Percentiles rank a stretch among this genome's conserved stretches.
Evolutionary conservation across 495 filamentous ascomycete genomes (phyloP).

Genomic region (Penicillium dipodomyicola): DNA sequence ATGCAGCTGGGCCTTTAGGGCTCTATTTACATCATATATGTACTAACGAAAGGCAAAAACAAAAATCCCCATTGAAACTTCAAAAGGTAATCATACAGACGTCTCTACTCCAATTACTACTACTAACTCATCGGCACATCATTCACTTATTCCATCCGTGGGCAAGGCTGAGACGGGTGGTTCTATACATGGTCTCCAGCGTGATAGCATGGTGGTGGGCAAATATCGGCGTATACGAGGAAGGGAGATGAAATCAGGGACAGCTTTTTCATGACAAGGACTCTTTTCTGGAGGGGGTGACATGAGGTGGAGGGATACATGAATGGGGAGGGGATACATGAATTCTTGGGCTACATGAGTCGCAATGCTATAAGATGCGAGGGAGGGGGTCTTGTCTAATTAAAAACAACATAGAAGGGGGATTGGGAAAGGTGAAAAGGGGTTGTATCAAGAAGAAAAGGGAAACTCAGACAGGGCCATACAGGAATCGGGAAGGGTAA

Average conservation of each 20-base stretch:
- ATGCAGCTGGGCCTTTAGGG: background rate
- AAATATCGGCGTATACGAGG: constrained; percentile 32
- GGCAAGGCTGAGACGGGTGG: constrained; percentile 13
- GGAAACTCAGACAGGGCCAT: constrained; percentile 24
- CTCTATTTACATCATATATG: background rate
- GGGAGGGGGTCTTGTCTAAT: constrained; percentile 45
- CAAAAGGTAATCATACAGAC: background rate
- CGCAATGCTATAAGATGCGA: constrained; percentile 35
- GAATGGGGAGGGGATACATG: constrained; percentile 42
- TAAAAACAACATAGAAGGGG: constrained; percentile 35
- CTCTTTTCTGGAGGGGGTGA: constrained; percentile 28
- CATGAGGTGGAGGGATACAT: constrained; percentile 27
- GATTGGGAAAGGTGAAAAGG: constrained; percentile 20
- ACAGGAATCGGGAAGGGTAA: constrained; percentile 29
- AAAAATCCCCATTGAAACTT: background rate
- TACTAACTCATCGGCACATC: constrained; percentile 4
- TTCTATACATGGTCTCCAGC: constrained; percentile 34
- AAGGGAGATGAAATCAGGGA: constrained; percentile 20
- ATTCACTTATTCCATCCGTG: constrained; percentile 3
- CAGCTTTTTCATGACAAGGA: constrained; percentile 39
- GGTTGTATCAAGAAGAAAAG: constrained; percentile 25
- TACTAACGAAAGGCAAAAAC: background rate
- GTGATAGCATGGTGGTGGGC: constrained; percentile 8
- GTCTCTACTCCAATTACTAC: constrained; percentile 2
- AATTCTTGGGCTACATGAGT: constrained; percentile 53